These are phyloP conservation scores for Talaromyces sp. DNA, from an alignment of 2,329 filamentous ascomycete genomes.

Conservation along the genomic window DNA sequence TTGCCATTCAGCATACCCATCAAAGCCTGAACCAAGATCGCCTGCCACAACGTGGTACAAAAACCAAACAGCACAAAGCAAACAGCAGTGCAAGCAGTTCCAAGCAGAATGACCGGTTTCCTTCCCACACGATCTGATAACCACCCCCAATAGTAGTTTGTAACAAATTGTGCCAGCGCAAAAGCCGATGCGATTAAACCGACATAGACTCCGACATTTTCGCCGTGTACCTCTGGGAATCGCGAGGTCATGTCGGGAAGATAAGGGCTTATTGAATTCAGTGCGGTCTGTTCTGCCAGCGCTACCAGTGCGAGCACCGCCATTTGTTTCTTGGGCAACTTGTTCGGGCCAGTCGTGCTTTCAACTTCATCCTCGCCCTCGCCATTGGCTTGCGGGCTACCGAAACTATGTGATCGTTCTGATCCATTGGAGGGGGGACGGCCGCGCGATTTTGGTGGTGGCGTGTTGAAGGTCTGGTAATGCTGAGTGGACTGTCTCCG, in stretches of 20 bases:
- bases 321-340: conserved; percentile 75
- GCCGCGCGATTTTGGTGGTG: conserved; percentile 46
- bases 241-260: conserved; percentile 85
- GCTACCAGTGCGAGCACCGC: conserved; percentile 81
- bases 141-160: conserved; percentile 89
- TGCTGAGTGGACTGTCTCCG: conserved; percentile 44
- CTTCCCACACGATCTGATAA: conserved; percentile 73
- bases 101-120: conserved; percentile 76
- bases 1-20: conserved; percentile 97
- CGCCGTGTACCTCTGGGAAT: conserved; percentile 72
- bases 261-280: conserved; percentile 96
- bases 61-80: conserved; percentile 88
- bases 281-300: conserved; percentile 87
- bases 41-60: conserved; percentile 75
- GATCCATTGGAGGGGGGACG: conserved; percentile 43
- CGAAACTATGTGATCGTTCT: conserved; percentile 32
- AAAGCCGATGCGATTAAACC: conserved; percentile 87
- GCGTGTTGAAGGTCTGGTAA: conserved; percentile 48
- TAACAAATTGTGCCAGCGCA: conserved; percentile 84
- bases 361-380: conserved; percentile 7
- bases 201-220: conserved; percentile 78
- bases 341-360: conserved; percentile 24
- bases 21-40: conserved; percentile 76
- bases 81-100: conserved; percentile 74
- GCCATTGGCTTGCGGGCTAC: conserved; percentile 14